Evolutionary conservation across 768 basidiomycete species (phyloP).

Genomic region (Naganishia vishniacii): DNA sequence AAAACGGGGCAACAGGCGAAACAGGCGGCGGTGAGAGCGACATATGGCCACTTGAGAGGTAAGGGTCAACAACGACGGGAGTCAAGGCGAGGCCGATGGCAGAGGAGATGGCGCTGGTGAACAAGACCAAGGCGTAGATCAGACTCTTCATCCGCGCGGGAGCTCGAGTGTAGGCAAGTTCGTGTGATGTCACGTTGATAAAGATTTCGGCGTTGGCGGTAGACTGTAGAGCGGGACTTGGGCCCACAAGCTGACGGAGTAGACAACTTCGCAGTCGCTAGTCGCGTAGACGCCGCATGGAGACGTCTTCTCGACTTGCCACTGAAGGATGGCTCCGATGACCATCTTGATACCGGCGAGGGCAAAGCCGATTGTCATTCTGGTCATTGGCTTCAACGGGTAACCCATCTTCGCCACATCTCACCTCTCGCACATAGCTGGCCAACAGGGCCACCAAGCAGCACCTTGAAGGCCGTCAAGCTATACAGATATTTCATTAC

Average conservation of each 20-base stretch:
- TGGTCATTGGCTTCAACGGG: conserved; percentile 38
- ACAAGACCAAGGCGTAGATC: conserved; percentile 41
- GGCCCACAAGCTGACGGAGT: conserved; percentile 9
- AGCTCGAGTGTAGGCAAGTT: conserved; percentile 46
- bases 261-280: conserved; percentile 26
- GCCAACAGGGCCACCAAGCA: too few species aligned
- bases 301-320: conserved; percentile 41
- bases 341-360: conserved; percentile 33
- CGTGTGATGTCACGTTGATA: conserved; percentile 45
- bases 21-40: conserved; percentile 30
- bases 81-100: conserved; percentile 41
- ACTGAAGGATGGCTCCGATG: conserved; percentile 45
- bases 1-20: conserved; percentile 14
- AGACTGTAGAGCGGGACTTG: conserved; percentile 43
- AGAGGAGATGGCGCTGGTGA: conserved; percentile 41
- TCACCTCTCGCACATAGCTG: too few species aligned
- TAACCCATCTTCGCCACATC: conserved; percentile 35
- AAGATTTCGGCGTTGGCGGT: conserved; percentile 45
- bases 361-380: conserved; percentile 33
- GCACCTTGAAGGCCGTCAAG: too few species aligned
- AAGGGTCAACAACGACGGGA: conserved; percentile 41
- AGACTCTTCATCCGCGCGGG: conserved; percentile 47
- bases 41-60: conserved; percentile 44
- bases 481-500: too few species aligned
- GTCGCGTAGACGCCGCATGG: conserved; percentile 43